Conservation (phyloP, 2,329 filamentous ascomycete genomes). For the Aspergillus melleus region DNA sequence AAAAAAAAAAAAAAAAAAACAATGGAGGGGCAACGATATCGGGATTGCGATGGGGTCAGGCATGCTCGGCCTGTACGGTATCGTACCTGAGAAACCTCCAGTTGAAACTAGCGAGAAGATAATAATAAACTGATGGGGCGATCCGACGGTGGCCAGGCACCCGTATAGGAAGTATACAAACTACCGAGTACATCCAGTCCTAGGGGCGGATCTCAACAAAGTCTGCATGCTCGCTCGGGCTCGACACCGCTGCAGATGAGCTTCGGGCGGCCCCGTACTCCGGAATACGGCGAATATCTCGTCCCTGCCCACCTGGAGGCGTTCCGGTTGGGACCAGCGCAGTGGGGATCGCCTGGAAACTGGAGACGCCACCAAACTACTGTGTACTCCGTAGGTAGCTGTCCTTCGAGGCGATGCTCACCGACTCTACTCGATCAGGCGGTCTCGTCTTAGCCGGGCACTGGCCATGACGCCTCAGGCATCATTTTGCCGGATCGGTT, state of each 20-base stretch:
- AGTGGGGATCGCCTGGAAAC: background rate
- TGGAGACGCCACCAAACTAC: background rate
- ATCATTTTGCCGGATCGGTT: background rate
- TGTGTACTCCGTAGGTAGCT: no score
- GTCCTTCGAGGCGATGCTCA: background rate
- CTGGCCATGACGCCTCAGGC: background rate
- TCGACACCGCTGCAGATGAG: background rate
- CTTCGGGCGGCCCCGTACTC: background rate
- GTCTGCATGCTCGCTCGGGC: background rate
- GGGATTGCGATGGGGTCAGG: conserved; percentile 13
- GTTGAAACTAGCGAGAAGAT: background rate
- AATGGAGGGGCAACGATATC: conserved; percentile 17
- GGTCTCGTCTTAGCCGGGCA: no score
- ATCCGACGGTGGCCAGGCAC: background rate
- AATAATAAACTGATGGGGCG: background rate
- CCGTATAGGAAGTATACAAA: no score
- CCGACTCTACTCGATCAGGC: background rate
- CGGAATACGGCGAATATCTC: background rate
- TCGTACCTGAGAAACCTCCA: background rate
- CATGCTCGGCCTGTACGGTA: background rate
- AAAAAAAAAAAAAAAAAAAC: background rate
- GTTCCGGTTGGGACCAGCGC: background rate
- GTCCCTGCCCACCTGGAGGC: background rate
- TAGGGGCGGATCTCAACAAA: background rate
- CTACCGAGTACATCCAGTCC: no score